A percentile compares a stretch with the other conserved stretches of the same genome.
Evolutionary conservation across 2,329 filamentous ascomycete species (phyloP).

Genomic region (Xylaria multiplex): DNA sequence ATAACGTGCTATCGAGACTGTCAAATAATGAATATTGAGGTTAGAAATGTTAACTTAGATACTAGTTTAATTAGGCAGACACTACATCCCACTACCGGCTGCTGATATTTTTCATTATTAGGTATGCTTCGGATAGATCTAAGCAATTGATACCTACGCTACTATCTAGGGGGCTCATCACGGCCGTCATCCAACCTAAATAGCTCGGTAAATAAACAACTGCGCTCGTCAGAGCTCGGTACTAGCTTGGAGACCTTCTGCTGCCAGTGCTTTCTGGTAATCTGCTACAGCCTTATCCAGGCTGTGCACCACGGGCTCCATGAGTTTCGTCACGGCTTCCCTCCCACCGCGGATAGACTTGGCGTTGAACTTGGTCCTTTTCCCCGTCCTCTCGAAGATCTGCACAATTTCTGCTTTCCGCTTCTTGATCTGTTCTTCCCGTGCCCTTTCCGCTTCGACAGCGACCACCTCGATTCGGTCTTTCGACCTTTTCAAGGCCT

Average conservation of each 20-base stretch:
- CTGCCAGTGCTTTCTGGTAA: slow-evolving; percentile 76
- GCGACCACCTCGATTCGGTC: slow-evolving; percentile 84
- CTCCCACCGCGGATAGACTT: slow-evolving; percentile 77
- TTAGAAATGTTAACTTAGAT: background rate
- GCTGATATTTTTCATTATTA: background rate
- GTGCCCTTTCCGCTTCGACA: slow-evolving; percentile 79
- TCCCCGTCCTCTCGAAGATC: slow-evolving; percentile 76
- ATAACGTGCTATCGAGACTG: background rate
- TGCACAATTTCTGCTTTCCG: slow-evolving; percentile 76
- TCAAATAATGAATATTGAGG: background rate
- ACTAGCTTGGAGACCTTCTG: slow-evolving; percentile 64
- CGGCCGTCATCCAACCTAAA: slow-evolving; percentile 11
- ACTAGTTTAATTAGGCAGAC: background rate
- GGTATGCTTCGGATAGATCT: background rate
- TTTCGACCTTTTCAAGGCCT: slow-evolving; percentile 80
- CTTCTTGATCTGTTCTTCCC: slow-evolving; percentile 71
- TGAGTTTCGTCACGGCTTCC: slow-evolving; percentile 78
- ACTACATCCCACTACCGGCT: background rate
- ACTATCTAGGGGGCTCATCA: background rate
- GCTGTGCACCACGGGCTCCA: slow-evolving; percentile 77
- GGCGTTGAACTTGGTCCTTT: slow-evolving; percentile 75
- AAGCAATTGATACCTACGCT: background rate
- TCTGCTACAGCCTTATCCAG: slow-evolving; percentile 75
- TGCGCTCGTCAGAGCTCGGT: slow-evolving; percentile 52
- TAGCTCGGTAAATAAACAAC: slow-evolving; percentile 9